Evolutionary conservation across 2,329 filamentous ascomycete genomes (phyloP).

Genomic region (Colletotrichum sp.): DNA sequence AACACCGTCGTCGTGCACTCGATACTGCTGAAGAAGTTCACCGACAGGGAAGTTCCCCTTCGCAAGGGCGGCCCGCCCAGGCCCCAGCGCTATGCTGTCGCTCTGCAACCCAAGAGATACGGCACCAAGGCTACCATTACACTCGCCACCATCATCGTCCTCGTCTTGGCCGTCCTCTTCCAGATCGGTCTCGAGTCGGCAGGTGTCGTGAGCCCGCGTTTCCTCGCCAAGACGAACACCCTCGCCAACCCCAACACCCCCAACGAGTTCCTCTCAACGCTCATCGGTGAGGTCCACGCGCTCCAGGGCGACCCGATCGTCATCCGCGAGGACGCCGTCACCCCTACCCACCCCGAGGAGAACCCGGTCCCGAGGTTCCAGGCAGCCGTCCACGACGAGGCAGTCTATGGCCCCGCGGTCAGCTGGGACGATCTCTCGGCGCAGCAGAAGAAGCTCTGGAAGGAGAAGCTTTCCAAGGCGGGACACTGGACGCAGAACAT

Average conservation of each 20-base stretch:
- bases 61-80: slow-evolving; percentile 45
- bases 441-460: slow-evolving; percentile 72
- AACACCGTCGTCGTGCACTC: slow-evolving; percentile 82
- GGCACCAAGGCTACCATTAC: slow-evolving; percentile 57
- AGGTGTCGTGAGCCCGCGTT: slow-evolving; percentile 56
- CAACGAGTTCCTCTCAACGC: slow-evolving; percentile 39
- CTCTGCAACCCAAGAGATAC: slow-evolving; percentile 57
- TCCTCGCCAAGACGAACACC: not conserved
- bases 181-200: slow-evolving; percentile 69
- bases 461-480: slow-evolving; percentile 67
- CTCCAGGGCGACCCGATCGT: slow-evolving; percentile 41
- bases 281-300: slow-evolving; percentile 37
- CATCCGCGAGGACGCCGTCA: slow-evolving; percentile 36
- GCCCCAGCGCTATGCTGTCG: slow-evolving; percentile 73
- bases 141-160: slow-evolving; percentile 59
- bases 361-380: slow-evolving; percentile 32
- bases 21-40: slow-evolving; percentile 66
- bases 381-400: slow-evolving; percentile 50
- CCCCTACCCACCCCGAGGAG: slow-evolving; percentile 21
- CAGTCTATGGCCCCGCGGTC: slow-evolving; percentile 57
- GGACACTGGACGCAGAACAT: slow-evolving; percentile 82
- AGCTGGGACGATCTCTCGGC: slow-evolving; percentile 74
- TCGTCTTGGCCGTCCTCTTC: slow-evolving; percentile 66
- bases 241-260: slow-evolving; percentile 8
- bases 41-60: slow-evolving; percentile 37